Conservation (phyloP, 352 stramenopile genomes). For the Pythium folliculosum region DNA sequence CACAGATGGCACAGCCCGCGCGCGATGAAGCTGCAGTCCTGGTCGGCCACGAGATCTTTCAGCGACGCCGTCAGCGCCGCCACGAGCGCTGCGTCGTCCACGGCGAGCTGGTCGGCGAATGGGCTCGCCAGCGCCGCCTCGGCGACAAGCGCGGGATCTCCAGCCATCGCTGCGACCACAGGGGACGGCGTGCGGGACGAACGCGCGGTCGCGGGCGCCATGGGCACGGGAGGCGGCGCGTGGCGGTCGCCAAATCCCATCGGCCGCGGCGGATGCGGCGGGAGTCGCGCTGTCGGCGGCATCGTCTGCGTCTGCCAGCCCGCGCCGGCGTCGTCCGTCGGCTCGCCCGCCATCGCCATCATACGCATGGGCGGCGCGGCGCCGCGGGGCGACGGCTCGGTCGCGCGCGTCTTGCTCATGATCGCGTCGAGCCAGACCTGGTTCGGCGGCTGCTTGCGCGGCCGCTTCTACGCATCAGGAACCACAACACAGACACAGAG, state of each 20-base stretch:
- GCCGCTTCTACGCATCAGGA: slow-evolving; percentile 18
- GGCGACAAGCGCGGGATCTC: background rate
- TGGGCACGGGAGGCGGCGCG: too few species aligned
- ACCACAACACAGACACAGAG: background rate
- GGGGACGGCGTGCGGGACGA: slow-evolving; percentile 21
- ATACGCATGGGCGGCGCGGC: background rate
- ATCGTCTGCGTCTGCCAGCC: background rate
- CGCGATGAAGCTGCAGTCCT: slow-evolving; percentile 74
- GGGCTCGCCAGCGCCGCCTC: background rate
- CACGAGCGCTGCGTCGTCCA: slow-evolving; percentile 46
- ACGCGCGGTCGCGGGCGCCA: background rate
- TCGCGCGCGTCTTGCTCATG: slow-evolving; percentile 58
- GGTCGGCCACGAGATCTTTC: slow-evolving; percentile 54
- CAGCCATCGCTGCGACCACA: background rate
- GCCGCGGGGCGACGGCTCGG: slow-evolving; percentile 27
- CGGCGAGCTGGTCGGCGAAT: slow-evolving; percentile 28
- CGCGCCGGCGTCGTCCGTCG: background rate
- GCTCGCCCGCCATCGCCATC: background rate
- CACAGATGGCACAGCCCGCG: slow-evolving; percentile 74
- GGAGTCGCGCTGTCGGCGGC: background rate
- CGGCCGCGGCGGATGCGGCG: too few species aligned
- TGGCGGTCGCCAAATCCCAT: too few species aligned
- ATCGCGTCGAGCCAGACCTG: slow-evolving; percentile 75
- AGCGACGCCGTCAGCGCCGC: slow-evolving; percentile 53
- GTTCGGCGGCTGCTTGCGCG: slow-evolving; percentile 44